Percentiles rank a stretch among this genome's conserved stretches.
These are phyloP conservation scores for Calonectria fujianensis DNA, from an alignment of 2,329 filamentous ascomycete species.

Conservation along the genomic window DNA sequence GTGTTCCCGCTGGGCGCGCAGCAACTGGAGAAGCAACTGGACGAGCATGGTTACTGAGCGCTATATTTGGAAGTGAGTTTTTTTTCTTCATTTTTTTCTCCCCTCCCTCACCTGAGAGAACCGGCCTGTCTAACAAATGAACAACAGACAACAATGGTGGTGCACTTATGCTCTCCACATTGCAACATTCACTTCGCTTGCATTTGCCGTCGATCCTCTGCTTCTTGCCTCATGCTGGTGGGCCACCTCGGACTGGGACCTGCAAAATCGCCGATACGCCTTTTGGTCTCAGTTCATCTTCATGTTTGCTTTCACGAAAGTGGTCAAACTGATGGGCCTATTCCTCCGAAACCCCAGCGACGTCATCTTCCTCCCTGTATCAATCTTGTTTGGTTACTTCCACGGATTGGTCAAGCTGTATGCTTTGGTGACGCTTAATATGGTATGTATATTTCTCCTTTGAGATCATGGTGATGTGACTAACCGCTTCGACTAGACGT, in stretches of 20 bases:
- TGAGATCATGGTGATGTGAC: constrained; percentile 15
- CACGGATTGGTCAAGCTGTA: constrained; percentile 95
- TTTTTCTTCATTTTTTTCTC: background rate
- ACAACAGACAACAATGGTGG: constrained; percentile 88
- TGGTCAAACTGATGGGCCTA: constrained; percentile 91
- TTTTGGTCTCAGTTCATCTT: constrained; percentile 80
- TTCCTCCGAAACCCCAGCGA: constrained; percentile 90
- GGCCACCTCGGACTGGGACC: constrained; percentile 78
- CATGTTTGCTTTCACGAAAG: constrained; percentile 90
- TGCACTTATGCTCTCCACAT: constrained; percentile 94
- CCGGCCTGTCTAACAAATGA: constrained; percentile 47
- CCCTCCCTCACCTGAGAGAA: background rate
- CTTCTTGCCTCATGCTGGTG: constrained; percentile 82
- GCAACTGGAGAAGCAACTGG: constrained; percentile 98
- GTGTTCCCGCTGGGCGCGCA: constrained; percentile 95
- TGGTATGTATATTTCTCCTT: constrained; percentile 75
- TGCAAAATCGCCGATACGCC: constrained; percentile 69
- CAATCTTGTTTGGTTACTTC: constrained; percentile 92
- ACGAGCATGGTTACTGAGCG: constrained; percentile 90
- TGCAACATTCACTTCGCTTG: constrained; percentile 93
- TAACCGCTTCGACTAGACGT: constrained; percentile 77
- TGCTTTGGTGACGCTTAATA: constrained; percentile 86
- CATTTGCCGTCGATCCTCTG: constrained; percentile 85
- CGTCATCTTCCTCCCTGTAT: constrained; percentile 86
- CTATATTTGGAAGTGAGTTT: constrained; percentile 89